Evolutionary conservation across 106 monocot species (phyloP), one percentile per base, ranked within the genome.

Genomic region (Allium sativum): DNA sequence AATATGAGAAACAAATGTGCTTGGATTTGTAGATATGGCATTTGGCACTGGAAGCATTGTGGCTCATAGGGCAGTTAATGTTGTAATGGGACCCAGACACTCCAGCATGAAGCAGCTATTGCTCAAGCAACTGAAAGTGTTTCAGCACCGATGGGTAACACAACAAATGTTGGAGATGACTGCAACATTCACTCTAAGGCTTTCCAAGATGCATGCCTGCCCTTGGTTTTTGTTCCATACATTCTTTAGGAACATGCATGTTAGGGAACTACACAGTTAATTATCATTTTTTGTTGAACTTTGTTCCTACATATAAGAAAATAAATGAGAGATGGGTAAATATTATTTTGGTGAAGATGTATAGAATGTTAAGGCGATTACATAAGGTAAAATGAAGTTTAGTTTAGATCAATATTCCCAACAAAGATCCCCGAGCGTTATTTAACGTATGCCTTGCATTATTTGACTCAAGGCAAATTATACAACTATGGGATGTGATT

Each of bases 31-130:
- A 96, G 96, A 90, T 9, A 75, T 96, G 81, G 96, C 87, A 52
- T 91, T 91, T 67, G 96, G 96, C 7, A 85, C 91, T 19, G 96
- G 96, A 21, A 91, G 84, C 61, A 79, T 82, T 16, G 61, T 96
- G 42, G 96, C 90, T 21, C 96, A 96, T 70, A 82, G 96, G 69
- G 96, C 90, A 9, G 90, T 87, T 10, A 84, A 96, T 80, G 58
- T 90, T 71, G 76, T 91, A 42, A 42, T 96, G 77, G 96, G 96
- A 0, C 96, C 90, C 20, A 81, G 96, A 80, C 84, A 16, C 73
- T 96, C 59, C 87, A 91, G 56, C 84, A 91, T 63, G 96, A 96
- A 65, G 56, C 66, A 19, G 78, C 78, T 1, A 59, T 42, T 44
- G 62, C 76, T 58, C 72, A 76, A 20, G 63, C 66, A 21, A 1